Conservation (phyloP, 257 asterid species). For the Solanum okadae region DNA sequence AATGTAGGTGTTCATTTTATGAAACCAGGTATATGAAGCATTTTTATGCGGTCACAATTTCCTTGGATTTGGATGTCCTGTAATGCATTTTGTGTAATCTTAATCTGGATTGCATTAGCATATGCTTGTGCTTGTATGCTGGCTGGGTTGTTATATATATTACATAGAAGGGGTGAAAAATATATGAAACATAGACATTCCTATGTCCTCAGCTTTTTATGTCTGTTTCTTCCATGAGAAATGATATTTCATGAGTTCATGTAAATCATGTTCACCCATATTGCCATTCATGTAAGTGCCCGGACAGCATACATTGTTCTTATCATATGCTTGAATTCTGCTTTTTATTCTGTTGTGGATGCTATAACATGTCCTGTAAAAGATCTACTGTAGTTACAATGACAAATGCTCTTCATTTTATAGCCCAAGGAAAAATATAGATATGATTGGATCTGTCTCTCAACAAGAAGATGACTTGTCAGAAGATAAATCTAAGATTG, state of each 20-base stretch:
- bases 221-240: not conserved
- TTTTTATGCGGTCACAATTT: not conserved
- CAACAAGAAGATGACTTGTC: constrained; percentile 12
- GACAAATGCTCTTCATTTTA: constrained; percentile 16
- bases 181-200: not conserved
- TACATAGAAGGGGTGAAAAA: not conserved
- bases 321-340: not conserved
- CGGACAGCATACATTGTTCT: not conserved
- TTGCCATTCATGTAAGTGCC: not conserved
- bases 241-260: not conserved
- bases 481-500: constrained; percentile 19
- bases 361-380: constrained; percentile 4
- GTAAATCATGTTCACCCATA: not conserved
- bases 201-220: not conserved
- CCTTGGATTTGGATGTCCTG: not conserved
- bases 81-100: not conserved
- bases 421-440: constrained; percentile 20
- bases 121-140: not conserved
- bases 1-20: not conserved
- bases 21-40: not conserved
- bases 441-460: constrained; percentile 12
- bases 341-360: not conserved
- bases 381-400: constrained; percentile 20
- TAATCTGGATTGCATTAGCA: not conserved
- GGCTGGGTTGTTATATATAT: not conserved